These are phyloP conservation scores for Ramichloridium luteum DNA, from an alignment of 2,329 filamentous ascomycete species.

Conservation along the genomic window DNA sequence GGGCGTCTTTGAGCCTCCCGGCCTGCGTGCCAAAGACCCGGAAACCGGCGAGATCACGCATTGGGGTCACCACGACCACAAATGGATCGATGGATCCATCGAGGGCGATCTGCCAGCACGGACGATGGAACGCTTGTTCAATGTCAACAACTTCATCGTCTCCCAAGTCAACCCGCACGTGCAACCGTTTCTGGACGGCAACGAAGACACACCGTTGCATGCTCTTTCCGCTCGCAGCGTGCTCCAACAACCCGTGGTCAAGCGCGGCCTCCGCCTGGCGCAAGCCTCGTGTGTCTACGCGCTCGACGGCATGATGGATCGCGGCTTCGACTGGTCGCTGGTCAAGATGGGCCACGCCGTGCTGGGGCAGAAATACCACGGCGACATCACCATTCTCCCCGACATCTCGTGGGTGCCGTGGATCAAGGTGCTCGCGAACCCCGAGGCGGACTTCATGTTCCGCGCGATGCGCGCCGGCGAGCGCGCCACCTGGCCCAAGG, in stretches of 20 bases:
- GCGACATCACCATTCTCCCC: conserved; percentile 88
- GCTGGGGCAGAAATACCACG: conserved; percentile 80
- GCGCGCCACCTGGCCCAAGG: conserved; percentile 80
- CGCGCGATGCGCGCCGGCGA: conserved; percentile 67
- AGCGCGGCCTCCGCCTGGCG: conserved; percentile 9
- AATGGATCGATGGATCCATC: conserved; percentile 89
- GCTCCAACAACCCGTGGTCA: conserved; percentile 4
- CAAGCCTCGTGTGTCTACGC: conserved; percentile 9
- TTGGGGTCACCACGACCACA: conserved; percentile 76
- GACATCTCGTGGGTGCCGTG: conserved; percentile 64
- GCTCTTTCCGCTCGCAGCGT: background rate
- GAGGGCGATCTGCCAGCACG: conserved; percentile 91
- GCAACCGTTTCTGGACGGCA: conserved; percentile 67
- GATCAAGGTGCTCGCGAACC: conserved; percentile 68
- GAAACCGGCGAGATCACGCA: conserved; percentile 58
- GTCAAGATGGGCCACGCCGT: conserved; percentile 51
- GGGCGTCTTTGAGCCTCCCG: conserved; percentile 67
- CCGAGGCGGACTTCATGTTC: conserved; percentile 75
- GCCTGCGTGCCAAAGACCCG: conserved; percentile 73
- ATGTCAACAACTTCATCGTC: conserved; percentile 96
- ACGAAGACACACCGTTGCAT: conserved; percentile 45
- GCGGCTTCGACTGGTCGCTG: conserved; percentile 8
- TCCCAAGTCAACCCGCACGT: conserved; percentile 95
- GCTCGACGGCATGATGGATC: conserved; percentile 11
- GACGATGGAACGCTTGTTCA: conserved; percentile 85